Conservation (phyloP, 2,329 filamentous ascomycete species). For the Orbilia quercus region DNA sequence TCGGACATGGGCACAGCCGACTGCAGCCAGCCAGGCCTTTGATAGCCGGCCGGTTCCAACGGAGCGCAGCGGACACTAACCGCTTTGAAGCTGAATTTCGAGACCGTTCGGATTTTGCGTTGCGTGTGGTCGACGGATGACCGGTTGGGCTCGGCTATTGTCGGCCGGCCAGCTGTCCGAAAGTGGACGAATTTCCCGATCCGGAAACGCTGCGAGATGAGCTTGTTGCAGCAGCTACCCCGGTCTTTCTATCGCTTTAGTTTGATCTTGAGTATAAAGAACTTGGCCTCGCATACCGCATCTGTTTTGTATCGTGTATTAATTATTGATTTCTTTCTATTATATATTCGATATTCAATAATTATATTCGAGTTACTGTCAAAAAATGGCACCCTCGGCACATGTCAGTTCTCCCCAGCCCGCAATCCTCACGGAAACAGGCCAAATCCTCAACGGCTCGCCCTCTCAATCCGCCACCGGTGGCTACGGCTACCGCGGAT, state of each 20-base stretch:
- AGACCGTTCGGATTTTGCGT: conserved; percentile 20
- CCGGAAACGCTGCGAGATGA: conserved; percentile 29
- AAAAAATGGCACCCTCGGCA: conserved; percentile 72
- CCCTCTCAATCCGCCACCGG: conserved; percentile 62
- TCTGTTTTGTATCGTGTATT: too few species aligned
- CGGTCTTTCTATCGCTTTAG: background rate
- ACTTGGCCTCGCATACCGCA: background rate
- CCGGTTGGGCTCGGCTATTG: conserved; percentile 65
- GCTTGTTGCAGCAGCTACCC: conserved; percentile 3
- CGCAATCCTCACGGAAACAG: conserved; percentile 61
- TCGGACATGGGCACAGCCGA: conserved; percentile 30
- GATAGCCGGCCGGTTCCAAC: conserved; percentile 34
- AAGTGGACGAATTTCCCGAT: conserved; percentile 58
- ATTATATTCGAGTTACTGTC: too few species aligned
- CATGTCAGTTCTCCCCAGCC: conserved; percentile 65
- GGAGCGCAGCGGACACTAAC: conserved; percentile 43
- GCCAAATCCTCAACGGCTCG: conserved; percentile 59
- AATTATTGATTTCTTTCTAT: too few species aligned
- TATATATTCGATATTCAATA: too few species aligned
- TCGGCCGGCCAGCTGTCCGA: conserved; percentile 61
- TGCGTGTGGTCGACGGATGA: conserved; percentile 42
- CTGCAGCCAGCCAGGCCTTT: conserved; percentile 39
- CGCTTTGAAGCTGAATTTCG: conserved; percentile 8
- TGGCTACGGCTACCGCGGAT: conserved; percentile 69
- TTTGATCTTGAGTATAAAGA: background rate